These are phyloP conservation scores for Aethionema arabicum DNA, from an alignment of 345 rosid genomes.

Conservation along the genomic window DNA sequence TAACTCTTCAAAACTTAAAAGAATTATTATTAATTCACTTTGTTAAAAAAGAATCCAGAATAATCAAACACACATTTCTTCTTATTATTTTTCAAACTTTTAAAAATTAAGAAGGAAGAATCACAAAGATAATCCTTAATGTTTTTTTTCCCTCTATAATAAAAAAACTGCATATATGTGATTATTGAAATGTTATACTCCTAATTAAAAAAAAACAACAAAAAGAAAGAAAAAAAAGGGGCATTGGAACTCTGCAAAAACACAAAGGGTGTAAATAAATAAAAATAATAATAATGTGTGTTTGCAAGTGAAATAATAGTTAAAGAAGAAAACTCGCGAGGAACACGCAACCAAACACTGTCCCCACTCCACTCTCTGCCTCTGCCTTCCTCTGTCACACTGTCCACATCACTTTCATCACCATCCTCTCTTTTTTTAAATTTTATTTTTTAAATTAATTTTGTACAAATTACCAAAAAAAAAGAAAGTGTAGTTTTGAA, in stretches of 20 bases:
- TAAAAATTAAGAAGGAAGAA: too few species aligned
- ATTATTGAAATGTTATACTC: neutral
- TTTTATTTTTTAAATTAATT: neutral
- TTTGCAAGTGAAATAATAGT: too few species aligned
- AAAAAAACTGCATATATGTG: neutral
- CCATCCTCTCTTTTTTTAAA: slow-evolving; percentile 2
- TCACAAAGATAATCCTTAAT: too few species aligned
- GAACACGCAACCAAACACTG: slow-evolving; percentile 42
- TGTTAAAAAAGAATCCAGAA: too few species aligned
- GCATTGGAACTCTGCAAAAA: slow-evolving; percentile 30
- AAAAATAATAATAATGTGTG: too few species aligned
- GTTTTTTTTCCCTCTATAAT: neutral
- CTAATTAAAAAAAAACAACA: neutral
- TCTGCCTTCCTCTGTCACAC: too few species aligned
- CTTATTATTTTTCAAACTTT: too few species aligned
- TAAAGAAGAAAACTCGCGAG: slow-evolving; percentile 36
- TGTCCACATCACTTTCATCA: slow-evolving; percentile 32
- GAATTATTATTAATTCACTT: too few species aligned
- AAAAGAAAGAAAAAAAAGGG: slow-evolving; percentile 17
- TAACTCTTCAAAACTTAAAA: too few species aligned
- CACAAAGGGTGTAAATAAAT: slow-evolving; percentile 12
- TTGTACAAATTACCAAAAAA: neutral
- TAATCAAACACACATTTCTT: too few species aligned
- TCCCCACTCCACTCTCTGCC: neutral
- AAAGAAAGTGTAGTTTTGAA: too few species aligned